Evolutionary conservation across 306 rosid genomes (phyloP).

Genomic region (Pterocarpus santalinus): DNA sequence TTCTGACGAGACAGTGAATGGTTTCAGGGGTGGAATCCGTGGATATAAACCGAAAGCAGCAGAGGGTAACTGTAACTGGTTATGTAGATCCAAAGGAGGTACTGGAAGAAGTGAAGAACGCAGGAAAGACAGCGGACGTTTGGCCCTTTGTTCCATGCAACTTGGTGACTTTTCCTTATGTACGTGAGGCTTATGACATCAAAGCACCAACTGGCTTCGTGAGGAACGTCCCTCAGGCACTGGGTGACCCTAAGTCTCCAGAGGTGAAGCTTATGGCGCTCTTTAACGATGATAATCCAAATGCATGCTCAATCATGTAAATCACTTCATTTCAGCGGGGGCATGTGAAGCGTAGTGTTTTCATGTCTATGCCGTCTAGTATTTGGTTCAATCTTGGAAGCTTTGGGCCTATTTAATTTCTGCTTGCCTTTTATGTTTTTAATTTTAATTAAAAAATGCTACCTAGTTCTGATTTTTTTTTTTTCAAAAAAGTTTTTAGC

Average conservation of each 20-base stretch:
- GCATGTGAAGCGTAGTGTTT: background rate
- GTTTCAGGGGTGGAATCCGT: slow-evolving; percentile 68
- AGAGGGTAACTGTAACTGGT: slow-evolving; percentile 70
- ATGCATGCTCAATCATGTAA: slow-evolving; percentile 82
- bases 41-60: slow-evolving; percentile 69
- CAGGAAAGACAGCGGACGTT: slow-evolving; percentile 75
- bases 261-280: slow-evolving; percentile 66
- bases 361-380: background rate
- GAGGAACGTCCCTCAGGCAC: slow-evolving; percentile 63
- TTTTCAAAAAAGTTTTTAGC: too few species aligned
- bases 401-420: too few species aligned
- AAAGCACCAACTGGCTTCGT: slow-evolving; percentile 87
- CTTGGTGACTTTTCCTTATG: slow-evolving; percentile 74
- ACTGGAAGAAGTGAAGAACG: slow-evolving; percentile 63
- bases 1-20: background rate
- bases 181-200: slow-evolving; percentile 72
- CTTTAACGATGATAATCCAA: slow-evolving; percentile 86
- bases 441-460: too few species aligned
- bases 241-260: slow-evolving; percentile 57
- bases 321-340: background rate
- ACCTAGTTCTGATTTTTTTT: too few species aligned
- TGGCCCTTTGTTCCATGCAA: slow-evolving; percentile 80
- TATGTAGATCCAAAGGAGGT: slow-evolving; percentile 68
- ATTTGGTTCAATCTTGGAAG: background rate
- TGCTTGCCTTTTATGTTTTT: too few species aligned